A percentile compares a stretch with the other conserved stretches of the same genome.
Evolutionary conservation across 2,329 filamentous ascomycete species (phyloP).

Genomic region (Pseudogymnoascus sp.): DNA sequence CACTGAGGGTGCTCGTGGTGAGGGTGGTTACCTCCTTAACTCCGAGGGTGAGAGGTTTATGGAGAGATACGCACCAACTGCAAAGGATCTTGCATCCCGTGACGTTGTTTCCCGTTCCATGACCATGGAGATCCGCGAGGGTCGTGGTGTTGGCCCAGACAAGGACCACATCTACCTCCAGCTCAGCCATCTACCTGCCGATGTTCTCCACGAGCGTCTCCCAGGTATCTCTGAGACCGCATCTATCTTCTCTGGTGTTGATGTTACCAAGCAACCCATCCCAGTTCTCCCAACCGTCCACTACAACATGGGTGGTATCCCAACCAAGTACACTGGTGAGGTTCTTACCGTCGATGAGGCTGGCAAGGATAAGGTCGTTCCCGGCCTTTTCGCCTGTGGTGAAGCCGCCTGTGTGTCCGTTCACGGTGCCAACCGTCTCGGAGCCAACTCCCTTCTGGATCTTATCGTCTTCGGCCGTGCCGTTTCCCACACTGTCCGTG

Average conservation of each 20-base stretch:
- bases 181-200: conserved; percentile 85
- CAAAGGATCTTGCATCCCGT: conserved; percentile 93
- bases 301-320: conserved; percentile 99
- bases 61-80: conserved; percentile 95
- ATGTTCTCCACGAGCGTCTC: conserved; percentile 90
- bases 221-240: conserved; percentile 98
- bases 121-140: conserved; percentile 96
- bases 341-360: conserved; percentile 80
- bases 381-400: conserved; percentile 91
- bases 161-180: conserved; percentile 99
- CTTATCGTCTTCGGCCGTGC: conserved; percentile 96
- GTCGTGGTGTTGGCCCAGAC: conserved; percentile 90
- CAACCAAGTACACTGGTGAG: conserved; percentile 94
- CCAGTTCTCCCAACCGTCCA: conserved; percentile 94
- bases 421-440: conserved; percentile 94
- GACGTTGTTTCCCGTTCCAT: conserved; percentile 97
- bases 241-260: conserved; percentile 93
- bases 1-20: conserved; percentile 93
- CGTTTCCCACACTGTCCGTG: conserved; percentile 92
- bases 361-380: conserved; percentile 88
- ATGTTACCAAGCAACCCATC: conserved; percentile 94
- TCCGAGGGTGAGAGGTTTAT: conserved; percentile 98
- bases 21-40: conserved; percentile 96
- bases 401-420: conserved; percentile 97
- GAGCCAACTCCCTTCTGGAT: conserved; percentile 96